Evolutionary conservation across 2,329 filamentous ascomycete species (phyloP), one percentile per base, ranked within the genome.

Genomic region (Coniochaeta sp.): DNA sequence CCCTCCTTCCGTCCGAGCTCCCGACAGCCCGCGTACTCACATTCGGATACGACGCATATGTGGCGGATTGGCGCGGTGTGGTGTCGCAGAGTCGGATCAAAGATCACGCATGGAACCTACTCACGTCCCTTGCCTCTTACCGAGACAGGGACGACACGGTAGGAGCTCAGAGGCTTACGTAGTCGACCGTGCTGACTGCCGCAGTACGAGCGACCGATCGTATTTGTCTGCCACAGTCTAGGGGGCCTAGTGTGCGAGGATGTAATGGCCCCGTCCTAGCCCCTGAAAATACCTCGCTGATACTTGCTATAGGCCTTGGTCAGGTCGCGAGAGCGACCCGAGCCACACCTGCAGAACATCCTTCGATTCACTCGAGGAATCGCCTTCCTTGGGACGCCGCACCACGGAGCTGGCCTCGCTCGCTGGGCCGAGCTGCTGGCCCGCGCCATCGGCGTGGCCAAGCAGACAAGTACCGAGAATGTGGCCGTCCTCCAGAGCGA

Each of bases 351-450:
- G n/a, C 54, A 51, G 22, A 53, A 52, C 14, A 53, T 63, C n/a
- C 51, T 63, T 38, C 20, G 48, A 6, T 65, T 50, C 20, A 69
- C 64, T 0, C 49, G 49, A 6, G 67, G 63, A 8, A 61, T 69
- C n/a, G 49, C 62, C 4, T 70, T 70, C 55, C 59, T 70, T 26
- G 68, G 68, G 4, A 71, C 69, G 35, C 66, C 65, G 0, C 65
- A 71, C 50, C 55, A 61, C 18, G 67, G 66, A 0, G 55, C 62
- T 3, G 61, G 62, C 10, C 57, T 68, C 0, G 59, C 62, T 16
- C n/a, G 51, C 24, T 67, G 63, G 63, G 64, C 64, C 13, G 58
- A 63, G 53, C 48, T 48, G n/a, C 50, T 63, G 7, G 59, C 61
- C 12, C 53, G 48, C 20, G 50, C 48, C 4, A 54, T 65, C 35